Evolutionary conservation across 106 monocot species (phyloP), one percentile per base, ranked within the genome.

Genomic region (Triglochin maritima): DNA sequence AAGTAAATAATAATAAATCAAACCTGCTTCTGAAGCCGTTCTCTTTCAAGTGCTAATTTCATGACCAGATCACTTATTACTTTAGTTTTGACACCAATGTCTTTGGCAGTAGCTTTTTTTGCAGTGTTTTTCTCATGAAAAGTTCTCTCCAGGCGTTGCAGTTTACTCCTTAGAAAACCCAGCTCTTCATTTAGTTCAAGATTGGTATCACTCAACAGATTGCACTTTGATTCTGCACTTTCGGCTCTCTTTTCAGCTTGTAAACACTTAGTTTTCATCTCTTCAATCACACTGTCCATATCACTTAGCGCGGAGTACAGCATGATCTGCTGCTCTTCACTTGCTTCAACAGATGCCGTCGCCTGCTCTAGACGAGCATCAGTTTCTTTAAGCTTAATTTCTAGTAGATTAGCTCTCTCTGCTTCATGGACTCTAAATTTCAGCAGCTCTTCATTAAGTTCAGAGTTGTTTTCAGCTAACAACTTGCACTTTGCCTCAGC

Each of bases 201-300:
- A 79, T 98, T 98, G 6, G 88, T 84, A 62, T 88, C 88, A 70
- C 81, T 74, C 72, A 91, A 74, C 4, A 80, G 50, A 81, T 49
- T 72, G 56, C 83, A 88, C 70, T 82, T 86, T 7, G 85, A 78
- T 79, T 96, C 87, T 68, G 83, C 81, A 81, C 48, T 78, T 60
- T 83, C 85, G 73, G 90, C 87, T 65, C 79, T 90, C 15, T 65
- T 78, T 60, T 98, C 96, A 50, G 85, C 84, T 72, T 98, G 83
- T 43, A 79, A 81, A 75, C 81, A 79, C 69, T 81, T 98, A 46
- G 45, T 69, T 58, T 98, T 91, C 9, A 98, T 73, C 77, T 88
- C 80, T 44, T 80, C 84, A 69, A 91, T 91, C 15, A 98, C 71
- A 79, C 76, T 74, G 68, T 83, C 85, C 96, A 98, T 91, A 58